Base-by-base conservation (phyloP, 73 alveolate genomes). In the Tetrahymena borealis region DNA sequence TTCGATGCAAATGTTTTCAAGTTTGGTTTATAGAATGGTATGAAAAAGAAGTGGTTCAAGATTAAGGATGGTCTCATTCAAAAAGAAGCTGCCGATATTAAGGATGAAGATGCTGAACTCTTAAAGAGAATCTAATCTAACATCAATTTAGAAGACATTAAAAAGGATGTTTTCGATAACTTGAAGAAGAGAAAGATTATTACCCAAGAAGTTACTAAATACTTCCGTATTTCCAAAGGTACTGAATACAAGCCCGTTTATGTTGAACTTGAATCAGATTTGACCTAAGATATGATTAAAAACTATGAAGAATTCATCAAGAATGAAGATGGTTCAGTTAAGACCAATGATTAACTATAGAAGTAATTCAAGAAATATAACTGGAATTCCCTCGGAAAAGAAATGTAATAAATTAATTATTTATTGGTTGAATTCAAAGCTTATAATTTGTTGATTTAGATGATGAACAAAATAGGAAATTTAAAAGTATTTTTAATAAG, bases 381-480 rank as follows among this genome's bases (percentile, higher is more conserved):
- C 96, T 97, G 96, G 95, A 92, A 95, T 35, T 97, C 99, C 11
- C 60, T 79, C 41, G 99, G 99, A 24, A 94, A 94, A 90, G 98
- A 93, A 79, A 94, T 95, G 38, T 60, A 60, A 60, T 24, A 24
- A 18, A 60, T n/a, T 16, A n/a, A 20, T 60, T 60, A n/a, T n/a
- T n/a, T n/a, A n/a, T n/a, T n/a, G n/a, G n/a, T n/a, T n/a, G n/a
- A n/a, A n/a, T n/a, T n/a, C n/a, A n/a, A n/a, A n/a, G n/a, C n/a
- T n/a, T n/a, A n/a, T n/a, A n/a, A n/a, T n/a, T n/a, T n/a, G n/a
- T n/a, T n/a, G n/a, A n/a, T n/a, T n/a, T n/a, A n/a, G n/a, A n/a
- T n/a, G n/a, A n/a, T n/a, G n/a, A n/a, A n/a, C n/a, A n/a, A n/a
- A n/a, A n/a, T n/a, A n/a, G n/a, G n/a, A n/a, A n/a, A n/a, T n/a